These are phyloP conservation scores for Barnettozyma salicaria DNA, from an alignment of 805 yeast species.

Conservation along the genomic window DNA sequence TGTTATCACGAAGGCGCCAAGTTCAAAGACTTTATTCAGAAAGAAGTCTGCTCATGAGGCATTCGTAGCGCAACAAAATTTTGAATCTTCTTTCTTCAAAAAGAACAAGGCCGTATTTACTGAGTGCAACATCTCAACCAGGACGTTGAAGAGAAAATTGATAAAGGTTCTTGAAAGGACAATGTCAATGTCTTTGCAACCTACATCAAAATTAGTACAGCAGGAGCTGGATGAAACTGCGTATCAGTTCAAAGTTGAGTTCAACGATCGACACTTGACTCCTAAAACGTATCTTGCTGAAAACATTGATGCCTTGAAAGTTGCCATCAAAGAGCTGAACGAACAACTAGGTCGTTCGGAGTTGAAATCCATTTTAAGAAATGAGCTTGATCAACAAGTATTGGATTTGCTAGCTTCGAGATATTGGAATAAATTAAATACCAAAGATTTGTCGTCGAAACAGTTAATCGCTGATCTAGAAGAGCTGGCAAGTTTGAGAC, in stretches of 20 bases:
- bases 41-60: slow-evolving; percentile 55
- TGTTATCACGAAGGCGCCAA: slow-evolving; percentile 81
- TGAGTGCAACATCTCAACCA: slow-evolving; percentile 72
- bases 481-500: slow-evolving; percentile 49
- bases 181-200: slow-evolving; percentile 83
- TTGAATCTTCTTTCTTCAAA: slow-evolving; percentile 59
- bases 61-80: slow-evolving; percentile 59
- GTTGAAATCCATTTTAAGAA: slow-evolving; percentile 67
- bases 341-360: slow-evolving; percentile 79
- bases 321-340: slow-evolving; percentile 81
- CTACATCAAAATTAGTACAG: slow-evolving; percentile 79
- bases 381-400: slow-evolving; percentile 84
- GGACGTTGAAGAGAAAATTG: slow-evolving; percentile 66
- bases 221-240: slow-evolving; percentile 91
- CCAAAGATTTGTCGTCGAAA: slow-evolving; percentile 17
- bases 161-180: slow-evolving; percentile 84
- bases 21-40: slow-evolving; percentile 39
- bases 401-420: slow-evolving; percentile 81
- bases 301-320: slow-evolving; percentile 80
- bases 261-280: slow-evolving; percentile 88
- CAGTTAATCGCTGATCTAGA: slow-evolving; percentile 38
- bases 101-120: slow-evolving; percentile 52
- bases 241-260: slow-evolving; percentile 91
- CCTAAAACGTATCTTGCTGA: slow-evolving; percentile 93
- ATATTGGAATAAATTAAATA: slow-evolving; percentile 72